These are phyloP conservation scores for Aspergillus phoenicis DNA, from an alignment of 2,329 filamentous ascomycete genomes.

Conservation along the genomic window DNA sequence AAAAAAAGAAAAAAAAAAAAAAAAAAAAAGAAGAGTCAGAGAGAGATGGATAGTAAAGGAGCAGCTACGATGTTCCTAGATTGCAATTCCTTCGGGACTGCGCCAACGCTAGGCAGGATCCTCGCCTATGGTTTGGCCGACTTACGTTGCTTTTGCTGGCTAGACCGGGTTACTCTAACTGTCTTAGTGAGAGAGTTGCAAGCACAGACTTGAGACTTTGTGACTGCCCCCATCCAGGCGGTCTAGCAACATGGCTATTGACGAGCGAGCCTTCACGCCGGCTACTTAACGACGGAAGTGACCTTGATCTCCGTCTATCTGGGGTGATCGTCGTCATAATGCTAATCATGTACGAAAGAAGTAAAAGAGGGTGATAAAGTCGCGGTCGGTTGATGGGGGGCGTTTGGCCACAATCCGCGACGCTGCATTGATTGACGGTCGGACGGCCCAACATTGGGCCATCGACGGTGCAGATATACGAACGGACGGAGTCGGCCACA, in stretches of 20 bases:
- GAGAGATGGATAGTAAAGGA: neutral
- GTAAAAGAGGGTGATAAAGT: conserved; percentile 11
- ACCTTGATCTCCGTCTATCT: conserved; percentile 11
- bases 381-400: neutral
- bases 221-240: neutral
- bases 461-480: conserved; percentile 8
- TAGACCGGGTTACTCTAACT: neutral
- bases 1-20: neutral
- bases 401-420: neutral
- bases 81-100: conserved; percentile 1
- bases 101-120: conserved; percentile 2
- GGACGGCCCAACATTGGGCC: conserved; percentile 14
- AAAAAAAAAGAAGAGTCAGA: neutral
- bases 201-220: conserved; percentile 5
- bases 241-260: conserved; percentile 4
- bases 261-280: neutral
- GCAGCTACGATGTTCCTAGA: conserved; percentile 3
- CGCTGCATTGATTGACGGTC: conserved; percentile 15
- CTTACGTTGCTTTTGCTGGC: conserved; percentile 3
- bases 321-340: conserved; percentile 22
- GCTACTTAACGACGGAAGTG: conserved; percentile 1
- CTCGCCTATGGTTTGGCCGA: conserved; percentile 5
- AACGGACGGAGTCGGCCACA: conserved; percentile 2
- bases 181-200: conserved; percentile 1
- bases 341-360: conserved; percentile 19